These are phyloP conservation scores for Lasiosphaeriaceae sp. DNA, from an alignment of 495 filamentous ascomycete genomes.

Conservation along the genomic window DNA sequence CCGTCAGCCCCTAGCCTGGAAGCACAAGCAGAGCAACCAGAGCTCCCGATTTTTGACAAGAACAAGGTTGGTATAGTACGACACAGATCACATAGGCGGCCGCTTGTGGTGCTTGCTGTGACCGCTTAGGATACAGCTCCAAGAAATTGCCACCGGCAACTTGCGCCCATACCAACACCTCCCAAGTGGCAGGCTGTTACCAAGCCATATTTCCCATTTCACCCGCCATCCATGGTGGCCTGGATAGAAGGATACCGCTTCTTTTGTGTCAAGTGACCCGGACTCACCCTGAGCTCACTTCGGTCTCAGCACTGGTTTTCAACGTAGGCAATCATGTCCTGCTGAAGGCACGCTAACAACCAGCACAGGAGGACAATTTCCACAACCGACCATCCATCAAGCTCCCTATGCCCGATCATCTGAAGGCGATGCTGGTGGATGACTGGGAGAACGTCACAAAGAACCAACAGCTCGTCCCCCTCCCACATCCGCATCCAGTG, in stretches of 20 bases:
- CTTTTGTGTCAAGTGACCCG: neutral
- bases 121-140: too few relatives aligned
- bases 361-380: slow-evolving; percentile 76
- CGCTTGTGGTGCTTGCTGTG: too few relatives aligned
- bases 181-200: neutral
- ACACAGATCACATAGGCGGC: too few relatives aligned
- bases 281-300: neutral
- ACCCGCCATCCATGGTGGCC: neutral
- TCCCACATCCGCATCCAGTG: slow-evolving; percentile 74
- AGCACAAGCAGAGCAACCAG: neutral
- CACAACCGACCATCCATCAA: slow-evolving; percentile 74
- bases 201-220: neutral
- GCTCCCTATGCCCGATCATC: slow-evolving; percentile 73
- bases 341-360: slow-evolving; percentile 21
- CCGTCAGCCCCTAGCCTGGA: neutral
- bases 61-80: neutral
- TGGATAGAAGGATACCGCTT: neutral
- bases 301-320: neutral
- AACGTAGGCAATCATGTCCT: neutral
- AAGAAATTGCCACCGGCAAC: too few relatives aligned
- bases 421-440: slow-evolving; percentile 89
- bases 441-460: slow-evolving; percentile 99
- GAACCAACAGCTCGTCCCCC: slow-evolving; percentile 76
- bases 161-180: too few relatives aligned
- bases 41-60: neutral